Conservation (phyloP, 805 yeast genomes). For the Saccharomycopsis sp. region DNA sequence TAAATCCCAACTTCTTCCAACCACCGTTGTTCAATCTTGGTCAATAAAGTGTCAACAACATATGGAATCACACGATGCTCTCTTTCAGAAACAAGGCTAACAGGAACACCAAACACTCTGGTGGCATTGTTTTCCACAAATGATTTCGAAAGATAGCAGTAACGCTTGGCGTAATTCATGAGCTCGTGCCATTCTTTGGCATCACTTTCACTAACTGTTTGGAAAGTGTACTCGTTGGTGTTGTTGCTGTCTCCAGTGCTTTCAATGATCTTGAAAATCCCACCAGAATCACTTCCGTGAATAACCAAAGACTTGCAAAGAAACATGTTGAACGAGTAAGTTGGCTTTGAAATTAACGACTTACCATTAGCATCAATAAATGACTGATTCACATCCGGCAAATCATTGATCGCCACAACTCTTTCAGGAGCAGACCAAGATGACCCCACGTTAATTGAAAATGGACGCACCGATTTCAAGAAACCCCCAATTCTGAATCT, state of each 20-base stretch:
- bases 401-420: slow-evolving; percentile 40
- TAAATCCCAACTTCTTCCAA: slow-evolving; percentile 86
- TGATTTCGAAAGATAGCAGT: slow-evolving; percentile 34
- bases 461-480: slow-evolving; percentile 49
- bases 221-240: slow-evolving; percentile 55
- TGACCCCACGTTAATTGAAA: slow-evolving; percentile 41
- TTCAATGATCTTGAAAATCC: slow-evolving; percentile 36
- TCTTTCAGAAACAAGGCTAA: slow-evolving; percentile 63
- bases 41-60: slow-evolving; percentile 55
- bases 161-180: slow-evolving; percentile 33
- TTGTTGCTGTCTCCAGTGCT: slow-evolving; percentile 36
- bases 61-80: slow-evolving; percentile 56
- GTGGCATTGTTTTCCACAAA: slow-evolving; percentile 34
- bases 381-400: slow-evolving; percentile 44
- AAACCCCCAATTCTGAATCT: slow-evolving; percentile 49
- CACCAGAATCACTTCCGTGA: slow-evolving; percentile 31
- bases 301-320: slow-evolving; percentile 31
- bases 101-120: slow-evolving; percentile 79
- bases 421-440: slow-evolving; percentile 35
- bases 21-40: slow-evolving; percentile 79
- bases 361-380: no score
- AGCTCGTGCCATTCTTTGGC: slow-evolving; percentile 65
- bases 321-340: slow-evolving; percentile 36
- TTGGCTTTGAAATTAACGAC: slow-evolving; percentile 43
- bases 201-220: slow-evolving; percentile 52